Evolutionary conservation across 371 early-diverging fungal genomes (phyloP), one percentile per base, ranked within the genome.

Genomic region (Lichtheimia corymbifera): DNA sequence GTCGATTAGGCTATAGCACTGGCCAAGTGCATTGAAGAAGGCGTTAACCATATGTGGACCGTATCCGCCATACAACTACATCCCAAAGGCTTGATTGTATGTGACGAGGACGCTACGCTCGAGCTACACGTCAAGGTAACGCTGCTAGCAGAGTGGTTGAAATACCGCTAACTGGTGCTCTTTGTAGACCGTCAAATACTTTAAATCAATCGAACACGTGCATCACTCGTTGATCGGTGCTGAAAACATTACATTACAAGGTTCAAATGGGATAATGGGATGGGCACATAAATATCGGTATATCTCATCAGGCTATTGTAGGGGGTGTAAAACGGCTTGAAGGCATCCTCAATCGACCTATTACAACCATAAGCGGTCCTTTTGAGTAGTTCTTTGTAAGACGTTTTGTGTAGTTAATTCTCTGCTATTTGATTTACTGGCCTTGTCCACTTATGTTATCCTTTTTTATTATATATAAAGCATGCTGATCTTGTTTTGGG

Each of bases 201-300:
- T 93, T 80, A 92, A 92, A 75, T 88, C 88, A 53, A 94, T 94
- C 66, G 94, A 94, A 68, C 89, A 91, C 77, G 93, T 93, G 17
- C 93, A 93, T 58, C 83, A 90, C 65, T 82, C 88, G 59, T 73
- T 93, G 53, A 88, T 93, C 66, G 93, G 93, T 59, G 77, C 84
- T 45, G 91, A 93, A 61, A 89, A 91, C 72, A 80, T 93, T 49
- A 88, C 90, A 50, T 77, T 93, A 54, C 88, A 90, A 77, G 93
- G 91, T 51, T 35, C 35, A 63, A 63, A 12, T 24, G 11, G 59
- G 41, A 41, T 4, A 22, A 17, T 17, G 18, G 41, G 41, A 55
- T 20, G 42, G 27, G 22, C 35, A 42, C 11, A 40, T 1, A 14
- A 14, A 53, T 20, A 17, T n/a, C 17, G 28, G 41, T 28, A 44